phyloP scores from a whole-genome alignment of 73 alveolate genomes.

The Symbiodinium pilosum region DNA sequence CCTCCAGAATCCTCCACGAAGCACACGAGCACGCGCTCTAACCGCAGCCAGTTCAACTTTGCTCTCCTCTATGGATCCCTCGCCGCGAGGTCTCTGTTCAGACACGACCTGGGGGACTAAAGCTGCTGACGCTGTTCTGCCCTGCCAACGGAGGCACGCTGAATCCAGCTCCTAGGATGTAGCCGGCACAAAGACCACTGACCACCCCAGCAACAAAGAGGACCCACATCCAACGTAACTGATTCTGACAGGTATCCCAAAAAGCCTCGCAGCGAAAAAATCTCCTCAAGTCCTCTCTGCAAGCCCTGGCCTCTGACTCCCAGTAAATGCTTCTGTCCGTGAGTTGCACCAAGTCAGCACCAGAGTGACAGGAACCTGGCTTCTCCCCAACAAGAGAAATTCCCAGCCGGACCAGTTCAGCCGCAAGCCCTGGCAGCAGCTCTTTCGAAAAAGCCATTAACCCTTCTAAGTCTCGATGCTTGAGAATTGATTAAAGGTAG shows the following conservation, averaged over 20 bases:
- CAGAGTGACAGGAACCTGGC: background rate
- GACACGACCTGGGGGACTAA: background rate
- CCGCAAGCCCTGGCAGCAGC: background rate
- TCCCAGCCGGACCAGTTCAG: background rate
- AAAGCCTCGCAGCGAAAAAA: background rate
- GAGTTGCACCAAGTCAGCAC: background rate
- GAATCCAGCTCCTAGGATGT: background rate
- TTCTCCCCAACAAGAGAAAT: background rate
- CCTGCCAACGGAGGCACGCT: background rate
- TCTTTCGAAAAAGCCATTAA: background rate
- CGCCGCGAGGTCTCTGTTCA: background rate
- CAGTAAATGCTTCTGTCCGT: background rate
- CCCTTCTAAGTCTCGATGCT: background rate
- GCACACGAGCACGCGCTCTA: too few species aligned
- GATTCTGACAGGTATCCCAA: background rate
- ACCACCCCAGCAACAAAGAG: background rate
- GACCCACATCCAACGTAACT: too few species aligned
- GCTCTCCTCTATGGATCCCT: background rate
- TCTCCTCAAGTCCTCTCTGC: background rate
- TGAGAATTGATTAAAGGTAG: background rate
- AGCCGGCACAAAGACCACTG: background rate
- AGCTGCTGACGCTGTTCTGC: background rate
- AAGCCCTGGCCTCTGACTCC: background rate
- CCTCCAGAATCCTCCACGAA: too few species aligned
- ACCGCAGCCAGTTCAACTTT: too few species aligned